phyloP scores from a whole-genome alignment of 176 grass and related monocot genomes.

The Saccharum spontaneum region DNA sequence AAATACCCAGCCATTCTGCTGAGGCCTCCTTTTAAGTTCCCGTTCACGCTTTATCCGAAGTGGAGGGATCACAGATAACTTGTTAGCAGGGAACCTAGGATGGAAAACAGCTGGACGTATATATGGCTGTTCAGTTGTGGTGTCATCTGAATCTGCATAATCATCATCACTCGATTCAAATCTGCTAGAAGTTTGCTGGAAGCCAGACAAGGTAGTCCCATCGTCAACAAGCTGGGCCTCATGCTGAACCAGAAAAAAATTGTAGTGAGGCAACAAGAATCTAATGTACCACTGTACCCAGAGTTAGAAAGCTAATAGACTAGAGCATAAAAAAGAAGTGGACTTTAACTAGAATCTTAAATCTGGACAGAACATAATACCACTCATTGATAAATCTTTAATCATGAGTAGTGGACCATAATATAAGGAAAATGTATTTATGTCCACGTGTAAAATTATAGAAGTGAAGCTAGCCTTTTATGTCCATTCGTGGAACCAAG shows the following conservation, averaged over 20 bases:
- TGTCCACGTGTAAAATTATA: background rate
- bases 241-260: slow-evolving; percentile 52
- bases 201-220: slow-evolving; percentile 64
- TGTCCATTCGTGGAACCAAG: background rate
- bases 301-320: slow-evolving; percentile 3
- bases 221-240: slow-evolving; percentile 89
- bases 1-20: slow-evolving; percentile 75
- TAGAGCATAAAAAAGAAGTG: background rate
- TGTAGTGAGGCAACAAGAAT: slow-evolving; percentile 3
- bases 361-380: background rate
- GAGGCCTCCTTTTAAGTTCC: slow-evolving; percentile 59
- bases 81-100: slow-evolving; percentile 49
- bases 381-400: slow-evolving; percentile 6
- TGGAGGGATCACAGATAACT: slow-evolving; percentile 56
- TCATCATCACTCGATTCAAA: slow-evolving; percentile 94
- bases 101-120: slow-evolving; percentile 47
- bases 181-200: slow-evolving; percentile 68
- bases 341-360: background rate
- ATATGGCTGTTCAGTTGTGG: slow-evolving; percentile 57
- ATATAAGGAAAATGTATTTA: slow-evolving; percentile 24
- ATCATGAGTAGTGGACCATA: background rate
- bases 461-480: background rate
- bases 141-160: slow-evolving; percentile 77
- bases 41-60: slow-evolving; percentile 67
- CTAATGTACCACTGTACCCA: slow-evolving; percentile 22